Evolutionary conservation across 768 basidiomycete genomes (phyloP).

Genomic region (Mycena sanguinolenta): DNA sequence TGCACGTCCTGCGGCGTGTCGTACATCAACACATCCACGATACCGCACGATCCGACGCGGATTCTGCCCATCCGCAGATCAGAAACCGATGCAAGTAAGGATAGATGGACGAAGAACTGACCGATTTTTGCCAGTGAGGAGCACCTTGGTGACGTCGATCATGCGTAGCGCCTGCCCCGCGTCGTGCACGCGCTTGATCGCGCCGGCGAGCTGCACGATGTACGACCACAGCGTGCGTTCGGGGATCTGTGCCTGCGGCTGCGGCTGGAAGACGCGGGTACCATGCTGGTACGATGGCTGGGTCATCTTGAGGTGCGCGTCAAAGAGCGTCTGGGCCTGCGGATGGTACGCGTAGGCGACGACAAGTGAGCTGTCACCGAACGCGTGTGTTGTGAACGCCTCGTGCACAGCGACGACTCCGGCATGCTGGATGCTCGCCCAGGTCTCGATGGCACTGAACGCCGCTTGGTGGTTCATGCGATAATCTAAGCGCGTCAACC

Average conservation of each 20-base stretch:
- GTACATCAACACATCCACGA: constrained; percentile 87
- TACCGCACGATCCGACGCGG: constrained; percentile 88
- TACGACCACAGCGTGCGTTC: constrained; percentile 95
- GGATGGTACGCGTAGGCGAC: constrained; percentile 94
- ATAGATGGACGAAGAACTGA: constrained; percentile 41
- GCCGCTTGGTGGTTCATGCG: constrained; percentile 86
- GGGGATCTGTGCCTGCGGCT: constrained; percentile 57
- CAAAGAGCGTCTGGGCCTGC: constrained; percentile 83
- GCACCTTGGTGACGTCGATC: constrained; percentile 88
- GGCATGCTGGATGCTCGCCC: constrained; percentile 89
- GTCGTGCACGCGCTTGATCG: constrained; percentile 89
- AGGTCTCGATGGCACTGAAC: constrained; percentile 85
- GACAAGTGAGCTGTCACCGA: constrained; percentile 93
- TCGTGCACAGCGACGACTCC: constrained; percentile 87
- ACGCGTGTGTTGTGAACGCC: constrained; percentile 95
- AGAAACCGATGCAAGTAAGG: neutral
- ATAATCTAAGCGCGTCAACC: constrained; percentile 68
- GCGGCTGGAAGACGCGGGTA: constrained; percentile 41
- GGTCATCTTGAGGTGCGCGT: constrained; percentile 79
- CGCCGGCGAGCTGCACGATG: constrained; percentile 89
- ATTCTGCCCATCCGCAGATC: constrained; percentile 58
- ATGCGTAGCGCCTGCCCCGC: constrained; percentile 83
- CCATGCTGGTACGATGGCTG: constrained; percentile 46
- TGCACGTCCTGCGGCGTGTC: constrained; percentile 74
- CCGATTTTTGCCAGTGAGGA: constrained; percentile 93